phyloP scores from a whole-genome alignment of 352 stramenopile genomes.

The Aphanomyces euteiches region DNA sequence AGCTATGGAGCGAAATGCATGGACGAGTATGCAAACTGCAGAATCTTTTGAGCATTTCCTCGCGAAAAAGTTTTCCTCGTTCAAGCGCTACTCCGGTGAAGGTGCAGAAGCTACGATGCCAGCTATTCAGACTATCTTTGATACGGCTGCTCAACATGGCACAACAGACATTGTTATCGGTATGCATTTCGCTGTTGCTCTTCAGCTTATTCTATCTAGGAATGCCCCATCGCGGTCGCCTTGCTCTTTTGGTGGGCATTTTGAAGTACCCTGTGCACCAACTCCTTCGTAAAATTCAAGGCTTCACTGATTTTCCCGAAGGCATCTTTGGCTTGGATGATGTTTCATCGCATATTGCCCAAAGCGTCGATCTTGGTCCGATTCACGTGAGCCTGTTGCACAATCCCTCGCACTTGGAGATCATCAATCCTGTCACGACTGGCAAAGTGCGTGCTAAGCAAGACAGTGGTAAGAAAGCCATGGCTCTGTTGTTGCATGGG shows the following conservation, averaged over 20 bases:
- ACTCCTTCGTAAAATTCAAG: slow-evolving; percentile 79
- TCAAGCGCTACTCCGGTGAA: slow-evolving; percentile 86
- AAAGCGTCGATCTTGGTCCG: slow-evolving; percentile 53
- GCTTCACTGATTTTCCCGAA: slow-evolving; percentile 65
- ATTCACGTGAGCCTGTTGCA: slow-evolving; percentile 82
- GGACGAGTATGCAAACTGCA: slow-evolving; percentile 71
- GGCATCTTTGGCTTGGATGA: slow-evolving; percentile 67
- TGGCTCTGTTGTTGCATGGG: slow-evolving; percentile 82
- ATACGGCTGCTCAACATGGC: slow-evolving; percentile 44
- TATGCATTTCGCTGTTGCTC: background rate
- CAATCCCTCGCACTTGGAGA: slow-evolving; percentile 86
- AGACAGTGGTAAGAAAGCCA: slow-evolving; percentile 56
- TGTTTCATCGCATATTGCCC: slow-evolving; percentile 83
- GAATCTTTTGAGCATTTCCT: slow-evolving; percentile 85
- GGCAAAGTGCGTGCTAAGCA: slow-evolving; percentile 84
- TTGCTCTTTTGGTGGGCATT: slow-evolving; percentile 69
- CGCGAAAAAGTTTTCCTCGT: slow-evolving; percentile 78
- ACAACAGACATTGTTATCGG: slow-evolving; percentile 79
- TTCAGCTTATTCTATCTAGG: background rate
- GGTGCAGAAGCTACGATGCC: slow-evolving; percentile 78
- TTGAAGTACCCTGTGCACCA: slow-evolving; percentile 80
- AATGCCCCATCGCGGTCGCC: slow-evolving; percentile 79
- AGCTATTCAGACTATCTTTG: slow-evolving; percentile 63
- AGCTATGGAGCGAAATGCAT: slow-evolving; percentile 69
- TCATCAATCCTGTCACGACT: slow-evolving; percentile 80